Conservation (phyloP, 495 filamentous ascomycete species). For the Usnea hakonensis region DNA sequence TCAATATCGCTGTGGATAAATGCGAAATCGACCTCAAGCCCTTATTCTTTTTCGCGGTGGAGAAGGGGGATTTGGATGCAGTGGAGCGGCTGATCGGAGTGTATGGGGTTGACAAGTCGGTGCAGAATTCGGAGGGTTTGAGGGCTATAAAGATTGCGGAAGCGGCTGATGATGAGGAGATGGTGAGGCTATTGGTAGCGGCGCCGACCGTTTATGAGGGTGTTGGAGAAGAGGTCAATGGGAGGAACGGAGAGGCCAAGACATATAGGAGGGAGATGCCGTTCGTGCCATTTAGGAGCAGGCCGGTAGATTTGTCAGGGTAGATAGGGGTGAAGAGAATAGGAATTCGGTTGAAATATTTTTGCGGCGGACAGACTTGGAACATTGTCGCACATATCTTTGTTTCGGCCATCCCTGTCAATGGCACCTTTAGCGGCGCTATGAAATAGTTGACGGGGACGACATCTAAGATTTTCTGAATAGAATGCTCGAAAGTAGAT, state of each 20-base stretch:
- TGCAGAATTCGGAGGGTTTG: neutral
- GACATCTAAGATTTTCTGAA: too few species aligned
- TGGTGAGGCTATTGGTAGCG: neutral
- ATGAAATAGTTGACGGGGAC: too few species aligned
- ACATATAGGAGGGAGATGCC: too few species aligned
- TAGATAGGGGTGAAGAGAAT: too few species aligned
- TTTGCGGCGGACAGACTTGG: conserved; percentile 2
- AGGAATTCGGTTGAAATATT: too few species aligned
- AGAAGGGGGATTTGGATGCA: neutral
- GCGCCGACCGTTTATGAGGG: neutral
- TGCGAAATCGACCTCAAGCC: neutral
- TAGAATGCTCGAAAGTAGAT: too few species aligned
- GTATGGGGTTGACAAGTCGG: neutral
- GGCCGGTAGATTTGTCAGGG: too few species aligned
- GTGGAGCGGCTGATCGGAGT: neutral
- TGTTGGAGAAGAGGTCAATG: neutral
- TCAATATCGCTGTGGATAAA: neutral
- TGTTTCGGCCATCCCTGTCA: too few species aligned
- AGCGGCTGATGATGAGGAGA: neutral
- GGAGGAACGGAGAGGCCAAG: too few species aligned
- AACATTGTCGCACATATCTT: neutral
- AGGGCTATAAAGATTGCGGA: neutral
- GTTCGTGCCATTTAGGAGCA: too few species aligned
- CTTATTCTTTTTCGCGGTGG: conserved; percentile 2
- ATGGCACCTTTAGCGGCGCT: too few species aligned